Evolutionary conservation across 2,329 filamentous ascomycete species (phyloP), one percentile per base, ranked within the genome.

Genomic region (Ophiocordyceps unilateralis): DNA sequence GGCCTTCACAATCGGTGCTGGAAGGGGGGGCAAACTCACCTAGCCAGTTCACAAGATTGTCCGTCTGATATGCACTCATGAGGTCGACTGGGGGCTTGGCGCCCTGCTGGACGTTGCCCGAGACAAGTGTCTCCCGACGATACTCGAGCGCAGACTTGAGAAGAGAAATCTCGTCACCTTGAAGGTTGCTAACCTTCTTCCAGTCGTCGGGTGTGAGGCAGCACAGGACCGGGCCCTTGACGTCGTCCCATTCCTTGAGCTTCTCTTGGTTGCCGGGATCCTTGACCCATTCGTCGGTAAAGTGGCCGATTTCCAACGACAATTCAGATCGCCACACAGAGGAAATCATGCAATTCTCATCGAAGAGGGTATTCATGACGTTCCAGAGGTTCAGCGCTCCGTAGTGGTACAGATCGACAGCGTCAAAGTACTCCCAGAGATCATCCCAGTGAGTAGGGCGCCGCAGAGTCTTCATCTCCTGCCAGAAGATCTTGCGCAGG

Each of bases 331-430:
- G 44, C 41, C 23, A 59, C 23, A 58, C 56, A 2, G 46, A 42
- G 14, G 51, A 43, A 28, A 65, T 57, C 12, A 55, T 51, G 30
- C 51, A 44, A 23, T 68, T 70, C 50, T 69, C 65, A 15, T 58
- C 55, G 36, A 50, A 53, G 1, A 71, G 51, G 9, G 60, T 58
- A 24, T 62, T 58, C 39, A 69, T 48, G 28, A 72, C 57, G 22
- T 64, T 65, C 62, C 63, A 69, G 12, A 72, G 55, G 46, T 74
- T 74, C 46, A 63, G 55, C 0, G 63, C 64, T 8, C 70, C 70
- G 12, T 62, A 56, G 30, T 58, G 40, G 51, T 68, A 73, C 23
- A 74, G 54, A 41, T 73, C 69, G 10, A 53, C 45, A 1, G 61
- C 58, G 47, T 73, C 69, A 40, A 68, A 74, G 48, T 66, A 72